Conservation (phyloP, 805 yeast species). For the Brettanomyces naardenensis region DNA sequence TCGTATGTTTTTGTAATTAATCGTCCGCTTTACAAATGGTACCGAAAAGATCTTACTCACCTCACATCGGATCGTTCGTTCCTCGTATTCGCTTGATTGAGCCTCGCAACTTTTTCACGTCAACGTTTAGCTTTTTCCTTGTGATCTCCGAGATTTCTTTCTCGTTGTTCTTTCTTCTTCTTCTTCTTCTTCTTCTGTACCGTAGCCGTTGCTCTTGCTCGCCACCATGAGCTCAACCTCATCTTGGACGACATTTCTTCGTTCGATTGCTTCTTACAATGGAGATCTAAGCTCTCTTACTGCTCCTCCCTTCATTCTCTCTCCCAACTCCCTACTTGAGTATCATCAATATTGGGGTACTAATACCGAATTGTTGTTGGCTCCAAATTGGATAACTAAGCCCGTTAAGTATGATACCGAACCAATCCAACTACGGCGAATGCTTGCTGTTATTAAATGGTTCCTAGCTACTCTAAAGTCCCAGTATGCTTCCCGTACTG, state of each 20-base stretch:
- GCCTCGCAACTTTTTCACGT: too few species aligned
- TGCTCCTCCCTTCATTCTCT: slow-evolving; percentile 94
- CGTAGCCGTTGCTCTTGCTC: too few species aligned
- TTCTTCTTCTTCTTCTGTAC: too few species aligned
- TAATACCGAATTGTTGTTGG: slow-evolving; percentile 75
- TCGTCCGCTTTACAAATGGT: too few species aligned
- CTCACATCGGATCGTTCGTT: too few species aligned
- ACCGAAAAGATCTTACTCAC: too few species aligned
- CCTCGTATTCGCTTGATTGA: too few species aligned
- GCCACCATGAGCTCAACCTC: slow-evolving; percentile 25
- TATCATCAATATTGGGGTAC: slow-evolving; percentile 96
- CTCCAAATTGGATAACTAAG: slow-evolving; percentile 44
- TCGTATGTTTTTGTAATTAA: too few species aligned
- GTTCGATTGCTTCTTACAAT: slow-evolving; percentile 84
- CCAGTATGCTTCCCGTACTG: slow-evolving; percentile 90
- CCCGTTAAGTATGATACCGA: slow-evolving; percentile 34
- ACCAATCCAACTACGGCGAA: slow-evolving; percentile 51
- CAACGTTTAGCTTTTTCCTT: too few species aligned
- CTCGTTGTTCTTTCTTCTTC: too few species aligned
- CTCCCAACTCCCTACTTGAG: slow-evolving; percentile 83
- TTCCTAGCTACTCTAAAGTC: slow-evolving; percentile 85
- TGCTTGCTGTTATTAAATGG: slow-evolving; percentile 83
- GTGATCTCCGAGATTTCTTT: too few species aligned
- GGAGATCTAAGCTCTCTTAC: slow-evolving; percentile 91
- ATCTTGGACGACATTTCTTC: slow-evolving; percentile 89